A percentile compares a stretch with the other conserved stretches of the same genome.
Conservation (phyloP, 1,139 yeast genomes). For the Kodamaea derodonti region DNA sequence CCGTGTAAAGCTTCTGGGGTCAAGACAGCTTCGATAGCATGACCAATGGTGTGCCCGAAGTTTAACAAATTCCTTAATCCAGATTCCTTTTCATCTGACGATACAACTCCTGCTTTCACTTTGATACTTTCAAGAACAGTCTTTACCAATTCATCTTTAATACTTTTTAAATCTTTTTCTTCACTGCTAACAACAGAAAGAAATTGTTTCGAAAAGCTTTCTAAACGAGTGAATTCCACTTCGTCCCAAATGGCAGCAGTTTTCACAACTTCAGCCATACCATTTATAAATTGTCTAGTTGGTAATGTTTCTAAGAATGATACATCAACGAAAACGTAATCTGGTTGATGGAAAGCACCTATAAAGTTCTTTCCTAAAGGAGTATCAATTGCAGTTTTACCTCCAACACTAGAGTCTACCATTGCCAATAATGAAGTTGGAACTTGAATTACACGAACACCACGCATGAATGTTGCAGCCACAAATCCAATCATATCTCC, state of each 20-base stretch:
- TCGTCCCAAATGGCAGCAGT: conserved; percentile 99
- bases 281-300: conserved; percentile 90
- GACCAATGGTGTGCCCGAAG: conserved; percentile 97
- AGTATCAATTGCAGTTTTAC: conserved; percentile 98
- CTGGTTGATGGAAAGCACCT: conserved; percentile 98
- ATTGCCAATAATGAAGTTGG: conserved; percentile 93
- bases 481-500: conserved; percentile 99
- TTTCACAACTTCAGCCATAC: conserved; percentile 97
- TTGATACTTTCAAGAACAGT: conserved; percentile 82
- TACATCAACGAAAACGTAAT: conserved; percentile 82
- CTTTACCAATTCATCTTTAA: conserved; percentile 69
- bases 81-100: conserved; percentile 93
- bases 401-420: conserved; percentile 99
- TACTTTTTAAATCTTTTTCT: conserved; percentile 51
- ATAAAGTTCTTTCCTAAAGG: conserved; percentile 93
- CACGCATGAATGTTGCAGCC: conserved; percentile 98
- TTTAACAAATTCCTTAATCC: conserved; percentile 88
- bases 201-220: conserved; percentile 66
- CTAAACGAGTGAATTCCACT: conserved; percentile 78
- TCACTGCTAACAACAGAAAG: conserved; percentile 51
- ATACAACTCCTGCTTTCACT: conserved; percentile 92
- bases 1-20: conserved; percentile 97
- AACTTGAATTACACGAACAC: conserved; percentile 88
- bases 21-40: conserved; percentile 93
- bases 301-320: conserved; percentile 86